These are phyloP conservation scores for Spatholobus suberectus DNA, from an alignment of 306 rosid species.

Conservation along the genomic window DNA sequence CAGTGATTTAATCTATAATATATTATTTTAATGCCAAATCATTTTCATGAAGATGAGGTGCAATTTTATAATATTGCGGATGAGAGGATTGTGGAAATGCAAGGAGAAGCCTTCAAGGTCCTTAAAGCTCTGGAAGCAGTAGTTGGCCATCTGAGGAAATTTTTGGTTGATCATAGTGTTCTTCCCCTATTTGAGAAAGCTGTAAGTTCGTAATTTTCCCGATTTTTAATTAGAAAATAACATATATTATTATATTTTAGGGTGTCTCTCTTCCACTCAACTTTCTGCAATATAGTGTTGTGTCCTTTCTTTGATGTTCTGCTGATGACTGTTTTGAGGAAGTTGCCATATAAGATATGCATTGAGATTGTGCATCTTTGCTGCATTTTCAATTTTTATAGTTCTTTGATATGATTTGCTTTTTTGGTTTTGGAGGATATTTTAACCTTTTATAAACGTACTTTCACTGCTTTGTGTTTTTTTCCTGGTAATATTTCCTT, in stretches of 20 bases:
- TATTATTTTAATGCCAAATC: slow-evolving; percentile 40
- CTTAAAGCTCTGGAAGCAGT: slow-evolving; percentile 88
- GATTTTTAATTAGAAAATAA: neutral
- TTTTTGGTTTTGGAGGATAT: slow-evolving; percentile 11
- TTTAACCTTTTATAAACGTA: neutral
- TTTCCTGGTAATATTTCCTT: slow-evolving; percentile 9
- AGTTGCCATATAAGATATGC: slow-evolving; percentile 9
- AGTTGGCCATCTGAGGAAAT: slow-evolving; percentile 83
- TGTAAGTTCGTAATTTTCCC: slow-evolving; percentile 59
- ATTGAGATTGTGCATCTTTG: neutral
- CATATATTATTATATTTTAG: slow-evolving; percentile 11
- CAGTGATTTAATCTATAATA: slow-evolving; percentile 14
- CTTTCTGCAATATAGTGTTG: neutral
- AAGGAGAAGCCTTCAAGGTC: slow-evolving; percentile 87
- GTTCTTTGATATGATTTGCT: neutral
- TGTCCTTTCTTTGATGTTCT: slow-evolving; percentile 15
- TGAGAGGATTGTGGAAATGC: slow-evolving; percentile 91
- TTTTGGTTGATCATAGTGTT: slow-evolving; percentile 88
- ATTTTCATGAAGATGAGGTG: slow-evolving; percentile 69
- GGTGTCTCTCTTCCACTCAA: slow-evolving; percentile 9
- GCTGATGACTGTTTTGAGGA: slow-evolving; percentile 14
- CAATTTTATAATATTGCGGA: slow-evolving; percentile 65
- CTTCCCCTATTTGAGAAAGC: slow-evolving; percentile 87
- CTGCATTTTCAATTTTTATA: neutral
- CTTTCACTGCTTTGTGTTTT: neutral